Evolutionary conservation across 176 grass and related monocot genomes (phyloP), one percentile per base, ranked within the genome.

Genomic region (Phoenix roebelenii): DNA sequence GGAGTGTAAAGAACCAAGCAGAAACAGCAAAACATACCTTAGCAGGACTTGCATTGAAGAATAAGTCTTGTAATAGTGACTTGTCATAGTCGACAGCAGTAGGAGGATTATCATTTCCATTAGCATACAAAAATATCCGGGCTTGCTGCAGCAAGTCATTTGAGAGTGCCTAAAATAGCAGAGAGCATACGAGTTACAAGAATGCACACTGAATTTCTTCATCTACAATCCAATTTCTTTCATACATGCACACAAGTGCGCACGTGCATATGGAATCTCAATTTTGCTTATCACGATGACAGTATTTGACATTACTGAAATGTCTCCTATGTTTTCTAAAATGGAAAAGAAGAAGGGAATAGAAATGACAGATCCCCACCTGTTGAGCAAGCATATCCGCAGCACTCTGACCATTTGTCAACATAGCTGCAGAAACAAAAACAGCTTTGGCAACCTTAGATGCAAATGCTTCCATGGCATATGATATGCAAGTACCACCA

Each of bases 1-100:
- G 10, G 7, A 44, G 35, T 44, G 9, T 44, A 9, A 44, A 14
- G 35, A 44, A 44, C 10, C 10, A 44, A 9, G 35, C 35, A 12
- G 12, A 44, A 44, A 10, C 10, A 44, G 12, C 9, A 44, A 44
- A 44, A 14, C 35, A 57, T 61, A 96, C 87, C 92, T 89, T 98
- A 51, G 81, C 59, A 57, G 93, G 81, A 49, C 84, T 92, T 66
- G 89, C 84, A 69, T 98, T 98, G 70, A 98, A 98, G 18, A 98
- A 17, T 51, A 98, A 25, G 2, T 89, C 82, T 67, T 83, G 88
- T 30, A 81, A 58, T n/a, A 61, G 35, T 22, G 78, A 74, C 52
- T 52, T 98, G 59, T 89, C 67, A 16, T 92, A 72, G 53, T 80
- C 82, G 63, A 98, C 89, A 49, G 88, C 73, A 0, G 93, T 92